Percentiles rank a stretch among this genome's conserved stretches.
phyloP scores from a whole-genome alignment of 768 basidiomycete genomes.

The Termitomyces sp. region DNA sequence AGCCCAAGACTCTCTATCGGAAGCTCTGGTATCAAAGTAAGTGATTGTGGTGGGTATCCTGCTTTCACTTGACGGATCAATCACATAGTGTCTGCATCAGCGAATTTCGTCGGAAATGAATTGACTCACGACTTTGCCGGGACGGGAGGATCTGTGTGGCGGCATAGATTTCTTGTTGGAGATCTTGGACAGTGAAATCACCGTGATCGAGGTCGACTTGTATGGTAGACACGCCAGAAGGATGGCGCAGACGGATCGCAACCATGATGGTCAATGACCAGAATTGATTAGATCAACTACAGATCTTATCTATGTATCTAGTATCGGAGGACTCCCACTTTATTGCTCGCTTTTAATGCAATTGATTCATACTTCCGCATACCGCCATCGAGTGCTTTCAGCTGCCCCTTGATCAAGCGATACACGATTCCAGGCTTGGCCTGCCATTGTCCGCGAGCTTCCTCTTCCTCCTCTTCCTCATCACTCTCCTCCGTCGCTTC shows the following conservation, averaged over 20 bases:
- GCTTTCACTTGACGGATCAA: conserved; percentile 54
- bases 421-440: conserved; percentile 24
- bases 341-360: conserved; percentile 18
- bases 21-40: conserved; percentile 72
- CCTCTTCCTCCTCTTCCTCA: conserved; percentile 18
- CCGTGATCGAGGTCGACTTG: conserved; percentile 57
- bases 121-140: conserved; percentile 70
- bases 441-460: conserved; percentile 17
- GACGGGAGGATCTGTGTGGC: conserved; percentile 70
- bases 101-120: conserved; percentile 1
- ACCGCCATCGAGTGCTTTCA: conserved; percentile 24
- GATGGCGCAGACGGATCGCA: conserved; percentile 77
- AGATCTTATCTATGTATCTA: conserved; percentile 21
- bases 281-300: conserved; percentile 7
- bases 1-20: conserved; percentile 78
- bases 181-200: conserved; percentile 64
- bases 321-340: conserved; percentile 10
- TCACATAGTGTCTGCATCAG: background rate
- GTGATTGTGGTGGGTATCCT: conserved; percentile 80
- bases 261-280: conserved; percentile 45
- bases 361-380: conserved; percentile 26
- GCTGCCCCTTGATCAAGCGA: conserved; percentile 20
- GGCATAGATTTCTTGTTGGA: conserved; percentile 70
- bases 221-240: conserved; percentile 79
- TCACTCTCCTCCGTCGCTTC: conserved; percentile 17